Conservation (phyloP, 2,329 filamentous ascomycete species). For the Pleurostoma richardsiae region DNA sequence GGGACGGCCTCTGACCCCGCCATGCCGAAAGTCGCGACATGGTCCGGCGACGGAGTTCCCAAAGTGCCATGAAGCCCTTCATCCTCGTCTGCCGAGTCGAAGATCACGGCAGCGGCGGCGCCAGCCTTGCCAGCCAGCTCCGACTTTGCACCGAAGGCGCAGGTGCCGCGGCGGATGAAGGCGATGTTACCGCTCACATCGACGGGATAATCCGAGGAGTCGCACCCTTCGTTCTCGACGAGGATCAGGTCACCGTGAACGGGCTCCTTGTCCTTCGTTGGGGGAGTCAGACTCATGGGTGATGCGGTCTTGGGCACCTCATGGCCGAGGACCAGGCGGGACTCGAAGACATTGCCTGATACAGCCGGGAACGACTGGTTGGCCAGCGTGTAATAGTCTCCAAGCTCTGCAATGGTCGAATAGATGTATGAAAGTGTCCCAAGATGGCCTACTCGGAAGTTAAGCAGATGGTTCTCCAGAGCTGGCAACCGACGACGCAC, state of each 20-base stretch:
- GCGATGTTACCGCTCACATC: constrained; percentile 59
- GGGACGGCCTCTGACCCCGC: constrained; percentile 53
- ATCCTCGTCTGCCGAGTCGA: constrained; percentile 56
- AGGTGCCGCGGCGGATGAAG: constrained; percentile 64
- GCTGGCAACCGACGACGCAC: constrained; percentile 25
- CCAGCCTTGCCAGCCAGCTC: constrained; percentile 62
- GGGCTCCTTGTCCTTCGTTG: constrained; percentile 53
- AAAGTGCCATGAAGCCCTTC: constrained; percentile 64
- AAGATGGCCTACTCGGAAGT: constrained; percentile 46
- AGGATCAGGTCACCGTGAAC: constrained; percentile 57
- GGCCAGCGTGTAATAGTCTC: constrained; percentile 57
- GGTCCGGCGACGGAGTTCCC: constrained; percentile 50
- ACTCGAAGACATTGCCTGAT: constrained; percentile 55
- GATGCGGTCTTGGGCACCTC: constrained; percentile 42
- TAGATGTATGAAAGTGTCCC: constrained; percentile 61
- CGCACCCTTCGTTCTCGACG: constrained; percentile 59
- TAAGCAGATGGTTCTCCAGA: constrained; percentile 5
- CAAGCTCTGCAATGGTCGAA: constrained; percentile 45
- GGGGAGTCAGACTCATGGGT: constrained; percentile 63
- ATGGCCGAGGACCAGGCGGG: constrained; percentile 50
- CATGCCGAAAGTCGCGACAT: constrained; percentile 66
- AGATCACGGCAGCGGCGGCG: constrained; percentile 66
- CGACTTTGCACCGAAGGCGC: constrained; percentile 68
- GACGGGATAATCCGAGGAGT: constrained; percentile 56
- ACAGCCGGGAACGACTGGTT: constrained; percentile 61